Conservation (phyloP, 169 alveolate species). For the Plasmodium inui region DNA sequence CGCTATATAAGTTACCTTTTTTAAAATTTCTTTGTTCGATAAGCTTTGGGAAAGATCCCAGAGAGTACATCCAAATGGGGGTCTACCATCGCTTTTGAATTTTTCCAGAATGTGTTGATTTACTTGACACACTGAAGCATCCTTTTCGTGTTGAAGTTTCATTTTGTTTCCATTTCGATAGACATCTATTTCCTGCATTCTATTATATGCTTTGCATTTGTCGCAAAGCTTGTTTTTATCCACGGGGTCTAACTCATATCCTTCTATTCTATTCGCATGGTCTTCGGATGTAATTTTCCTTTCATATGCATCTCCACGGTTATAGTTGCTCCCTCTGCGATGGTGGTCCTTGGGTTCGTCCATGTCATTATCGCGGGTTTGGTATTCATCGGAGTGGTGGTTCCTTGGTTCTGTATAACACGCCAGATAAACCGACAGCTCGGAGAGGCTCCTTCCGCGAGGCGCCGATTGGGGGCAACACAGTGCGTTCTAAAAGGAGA, state of each 20-base stretch:
- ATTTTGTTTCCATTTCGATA: neutral
- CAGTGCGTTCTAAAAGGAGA: neutral
- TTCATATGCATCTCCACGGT: neutral
- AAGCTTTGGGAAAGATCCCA: neutral
- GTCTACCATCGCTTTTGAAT: neutral
- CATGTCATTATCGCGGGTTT: neutral
- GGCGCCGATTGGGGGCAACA: neutral
- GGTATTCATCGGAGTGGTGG: neutral
- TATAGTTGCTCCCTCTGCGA: neutral
- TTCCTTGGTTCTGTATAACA: neutral
- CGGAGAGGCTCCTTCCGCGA: neutral
- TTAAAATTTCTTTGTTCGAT: neutral
- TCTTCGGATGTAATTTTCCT: neutral
- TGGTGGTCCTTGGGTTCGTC: neutral
- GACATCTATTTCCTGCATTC: neutral
- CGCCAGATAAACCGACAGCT: neutral
- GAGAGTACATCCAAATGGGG: neutral
- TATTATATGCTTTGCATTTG: neutral
- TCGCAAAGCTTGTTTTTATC: neutral
- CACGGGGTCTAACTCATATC: neutral
- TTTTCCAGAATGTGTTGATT: no score
- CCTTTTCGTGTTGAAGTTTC: neutral
- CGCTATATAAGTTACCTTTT: neutral
- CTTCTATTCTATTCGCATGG: neutral
- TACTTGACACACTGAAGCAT: neutral